Evolutionary conservation across 495 filamentous ascomycete genomes (phyloP), one percentile per base, ranked within the genome.

Genomic region (Lepidopterella palustris): DNA sequence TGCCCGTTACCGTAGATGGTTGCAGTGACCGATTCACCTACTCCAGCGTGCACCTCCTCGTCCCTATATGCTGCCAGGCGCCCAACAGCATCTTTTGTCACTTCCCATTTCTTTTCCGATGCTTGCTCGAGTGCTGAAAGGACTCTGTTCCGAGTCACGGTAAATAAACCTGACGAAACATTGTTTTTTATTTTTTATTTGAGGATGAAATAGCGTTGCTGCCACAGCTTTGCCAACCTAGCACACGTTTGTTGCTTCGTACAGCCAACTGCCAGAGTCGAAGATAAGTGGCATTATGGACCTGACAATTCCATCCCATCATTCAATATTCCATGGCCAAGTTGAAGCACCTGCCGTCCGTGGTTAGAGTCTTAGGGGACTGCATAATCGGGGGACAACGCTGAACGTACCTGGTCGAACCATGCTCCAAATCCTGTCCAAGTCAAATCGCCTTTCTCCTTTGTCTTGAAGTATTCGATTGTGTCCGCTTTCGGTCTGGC

Each of bases 361-460:
- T 35, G 6, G 15, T 35, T 15, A 35, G 31, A 6, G 31, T 15
- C 31, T 35, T 6, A 15, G 31, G 15, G 25, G 51, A 53, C 18
- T 51, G 56, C 18, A 57, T 50, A 13, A 45, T 51, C 0, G 42
- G 53, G 8, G 13, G 18, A 18, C 50, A 53, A 24, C 21, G 13
- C 26, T 27, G 40, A 45, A 62, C 40, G 21, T 62, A 51, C 57
- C 57, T 53, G 57, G 53, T 62, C 59, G 32, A 62, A 62, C 24
- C 47, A 62, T 11, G 53, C 32, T 0, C 59, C 59, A 0, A 62
- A 21, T 3, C 35, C 59, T 39, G 59, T 50, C 59, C 59, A 62
- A 28, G 18, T 57, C 0, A 62, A 10, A 8, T 39, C 47, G 10
- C 24, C 24, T 0, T 27, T 18, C 27, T 62, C 35, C 42, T 62